Base-by-base conservation (phyloP, 169 alveolate genomes). In the Cryptosporidium muris region DNA sequence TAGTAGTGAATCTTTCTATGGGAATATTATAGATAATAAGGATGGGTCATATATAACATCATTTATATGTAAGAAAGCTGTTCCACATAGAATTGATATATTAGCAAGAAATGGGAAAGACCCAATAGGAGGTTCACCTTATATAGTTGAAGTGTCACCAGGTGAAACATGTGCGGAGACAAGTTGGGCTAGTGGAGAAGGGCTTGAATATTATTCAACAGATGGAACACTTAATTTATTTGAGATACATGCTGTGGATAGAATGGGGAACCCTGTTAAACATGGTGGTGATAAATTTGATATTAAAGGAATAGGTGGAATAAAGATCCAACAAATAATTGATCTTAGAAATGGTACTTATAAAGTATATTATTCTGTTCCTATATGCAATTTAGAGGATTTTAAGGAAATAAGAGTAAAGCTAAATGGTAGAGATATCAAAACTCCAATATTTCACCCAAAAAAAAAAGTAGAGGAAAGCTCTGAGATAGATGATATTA, bases 211-310 rank as follows among this genome's bases (percentile, higher is more conserved):
- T 14, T 74, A 53, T 45, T 58, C 54, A 40, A 3, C 34, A 12
- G 68, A 58, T 58, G 85, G 49, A 38, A 48, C 66, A 74, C 54
- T 74, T 8, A 58, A 66, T 16, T 37, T 63, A 7, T 74, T 74
- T 12, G 43, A 56, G 34, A 74, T 74, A 56, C 34, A 58, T 74
- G 54, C 85, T 25, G 58, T 74, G 5, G 85, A 74, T 62, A 74
- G 85, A 42, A 74, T 74, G 85, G 85, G 68, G 34, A 89, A 89
- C 60, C 81, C 63, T 53, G 67, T 81, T 42, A 51, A 42, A 51
- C 66, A 63, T 34, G 92, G 92, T 42, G 85, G 85, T 5, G 91
- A 82, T 11, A 49, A 63, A 9, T 89, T 54, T 65, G 91, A 89
- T 37, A 88, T 85, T 45, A 45, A 34, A n/a, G 88, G 90, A 0